Evolutionary conservation across 345 rosid genomes (phyloP).

Genomic region (Aquilaria sinensis): DNA sequence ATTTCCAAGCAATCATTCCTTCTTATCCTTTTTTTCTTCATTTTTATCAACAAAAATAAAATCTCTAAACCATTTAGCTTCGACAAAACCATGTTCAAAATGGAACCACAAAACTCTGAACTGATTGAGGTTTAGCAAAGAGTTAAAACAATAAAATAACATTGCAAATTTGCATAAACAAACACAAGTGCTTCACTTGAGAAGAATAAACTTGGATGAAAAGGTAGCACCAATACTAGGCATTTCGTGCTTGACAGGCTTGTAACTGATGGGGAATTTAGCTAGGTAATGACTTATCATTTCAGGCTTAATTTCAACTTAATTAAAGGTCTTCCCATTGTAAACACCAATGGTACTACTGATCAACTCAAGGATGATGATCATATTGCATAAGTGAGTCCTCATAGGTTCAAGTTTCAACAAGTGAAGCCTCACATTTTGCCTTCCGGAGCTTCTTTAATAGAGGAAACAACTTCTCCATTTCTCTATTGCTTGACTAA

Average conservation of each 20-base stretch:
- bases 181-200: slow-evolving; percentile 35
- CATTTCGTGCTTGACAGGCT: slow-evolving; percentile 56
- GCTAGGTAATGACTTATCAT: slow-evolving; percentile 41
- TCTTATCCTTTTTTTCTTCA: slow-evolving; percentile 67
- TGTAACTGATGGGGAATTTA: slow-evolving; percentile 48
- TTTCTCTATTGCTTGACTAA: slow-evolving; percentile 56
- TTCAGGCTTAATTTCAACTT: slow-evolving; percentile 28
- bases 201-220: slow-evolving; percentile 74
- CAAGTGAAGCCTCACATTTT: slow-evolving; percentile 50
- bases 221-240: slow-evolving; percentile 73
- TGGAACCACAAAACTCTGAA: background rate
- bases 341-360: slow-evolving; percentile 56
- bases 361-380: slow-evolving; percentile 67
- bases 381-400: slow-evolving; percentile 67
- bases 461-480: slow-evolving; percentile 14
- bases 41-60: background rate
- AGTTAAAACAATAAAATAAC: background rate
- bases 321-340: slow-evolving; percentile 65
- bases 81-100: background rate
- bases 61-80: background rate
- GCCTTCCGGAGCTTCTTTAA: slow-evolving; percentile 24
- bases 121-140: slow-evolving; percentile 1
- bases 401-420: slow-evolving; percentile 67
- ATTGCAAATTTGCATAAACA: background rate
- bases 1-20: slow-evolving; percentile 31